Base-by-base conservation (phyloP, 306 rosid species). In the Fragaria nilgerrensis region DNA sequence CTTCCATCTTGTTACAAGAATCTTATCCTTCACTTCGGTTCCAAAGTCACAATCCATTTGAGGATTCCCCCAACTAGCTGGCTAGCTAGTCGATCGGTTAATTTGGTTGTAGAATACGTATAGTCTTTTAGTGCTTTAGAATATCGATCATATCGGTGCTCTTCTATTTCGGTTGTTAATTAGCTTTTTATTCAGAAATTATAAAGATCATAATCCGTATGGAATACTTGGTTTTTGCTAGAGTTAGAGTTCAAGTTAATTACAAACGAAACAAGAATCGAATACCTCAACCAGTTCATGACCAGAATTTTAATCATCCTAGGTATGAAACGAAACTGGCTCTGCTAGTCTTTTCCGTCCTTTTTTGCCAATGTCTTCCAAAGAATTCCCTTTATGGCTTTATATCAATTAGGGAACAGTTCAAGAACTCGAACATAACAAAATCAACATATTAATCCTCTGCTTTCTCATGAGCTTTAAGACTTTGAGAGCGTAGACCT, bases 1-100 rank as follows among this genome's bases (percentile, higher is more conserved):
- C 58, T 69, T 74, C 45, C 27, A 19, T 59, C 7, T 12, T 29
- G 45, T 45, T 61, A 44, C 78, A 75, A 44, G 70, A 61, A 75
- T 75, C 44, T 9, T 43, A 19, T 61, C 59, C 41, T 44, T 61
- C 48, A 43, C 45, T 44, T 19, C 2, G 34, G 70, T 75, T 61
- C 66, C 70, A 61, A 62, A 43, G 29, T 58, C 58, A 62, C 70
- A 44, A 29, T 27, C 36, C 14, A 27, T 39, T 43, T 25, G 6
- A 15, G 37, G 68, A 74, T 74, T 74, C 77, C 55, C 43, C 43
- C 41, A 37, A 37, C 25, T n/a, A 53, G 25, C 23, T 53, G 1
- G 47, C 48, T 44, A 9, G 15, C 48, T 44, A 44, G 48, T 15
- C 34, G 17, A 7, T 23, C 17, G 17, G 17, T 23, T 44, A 44